A percentile compares a stretch with the other conserved stretches of the same genome.
phyloP scores from a whole-genome alignment of 2,329 filamentous ascomycete species.

The Aspergillus persii region DNA sequence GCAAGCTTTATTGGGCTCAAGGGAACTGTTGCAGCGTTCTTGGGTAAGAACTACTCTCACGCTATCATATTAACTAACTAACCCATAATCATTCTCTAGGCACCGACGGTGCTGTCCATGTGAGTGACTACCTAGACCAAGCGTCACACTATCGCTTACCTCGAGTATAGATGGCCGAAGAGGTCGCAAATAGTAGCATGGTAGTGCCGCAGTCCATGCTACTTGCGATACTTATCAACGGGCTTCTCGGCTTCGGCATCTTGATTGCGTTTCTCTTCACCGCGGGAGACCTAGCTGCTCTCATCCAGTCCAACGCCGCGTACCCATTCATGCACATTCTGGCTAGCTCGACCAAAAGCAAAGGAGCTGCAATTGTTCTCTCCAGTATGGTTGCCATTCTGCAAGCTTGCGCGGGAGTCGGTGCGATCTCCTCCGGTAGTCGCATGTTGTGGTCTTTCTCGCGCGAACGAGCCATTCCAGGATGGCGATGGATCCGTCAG shows the following conservation, averaged over 20 bases:
- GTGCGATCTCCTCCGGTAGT: conserved; percentile 33
- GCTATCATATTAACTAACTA: neutral
- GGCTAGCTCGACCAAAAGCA: conserved; percentile 42
- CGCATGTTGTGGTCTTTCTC: conserved; percentile 38
- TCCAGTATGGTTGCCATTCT: conserved; percentile 31
- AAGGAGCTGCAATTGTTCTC: conserved; percentile 27
- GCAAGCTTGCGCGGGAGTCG: conserved; percentile 29
- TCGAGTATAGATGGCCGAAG: conserved; percentile 36
- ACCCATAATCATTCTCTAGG: neutral
- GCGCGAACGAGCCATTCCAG: conserved; percentile 36
- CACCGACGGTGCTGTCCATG: conserved; percentile 20
- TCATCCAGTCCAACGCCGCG: conserved; percentile 29
- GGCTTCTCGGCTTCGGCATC: conserved; percentile 35
- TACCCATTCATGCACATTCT: conserved; percentile 45
- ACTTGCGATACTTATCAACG: conserved; percentile 35
- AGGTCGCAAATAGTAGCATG: conserved; percentile 36
- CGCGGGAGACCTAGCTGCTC: conserved; percentile 34
- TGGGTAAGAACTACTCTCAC: conserved; percentile 2
- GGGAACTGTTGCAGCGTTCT: conserved; percentile 22
- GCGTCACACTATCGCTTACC: neutral
- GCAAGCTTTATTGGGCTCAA: conserved; percentile 26
- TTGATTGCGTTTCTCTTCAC: conserved; percentile 36
- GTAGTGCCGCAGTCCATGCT: conserved; percentile 39
- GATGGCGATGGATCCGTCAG: conserved; percentile 24
- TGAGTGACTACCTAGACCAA: conserved; percentile 7